Conservation (phyloP, 805 yeast genomes). For the Myxozyma kluyveri region DNA sequence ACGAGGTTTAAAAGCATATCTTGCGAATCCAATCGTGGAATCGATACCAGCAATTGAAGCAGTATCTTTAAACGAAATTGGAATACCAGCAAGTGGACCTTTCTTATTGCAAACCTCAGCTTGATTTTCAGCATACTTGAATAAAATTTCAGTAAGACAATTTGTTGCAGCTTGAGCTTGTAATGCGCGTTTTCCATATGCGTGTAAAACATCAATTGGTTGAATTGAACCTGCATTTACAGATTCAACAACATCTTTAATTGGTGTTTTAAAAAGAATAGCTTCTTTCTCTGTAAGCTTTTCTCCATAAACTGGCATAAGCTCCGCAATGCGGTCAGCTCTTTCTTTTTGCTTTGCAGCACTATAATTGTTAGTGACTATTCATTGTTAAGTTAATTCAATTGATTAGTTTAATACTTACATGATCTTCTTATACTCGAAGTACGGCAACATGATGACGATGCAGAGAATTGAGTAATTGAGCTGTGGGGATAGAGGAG, state of each 20-base stretch:
- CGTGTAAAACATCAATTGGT: constrained; percentile 54
- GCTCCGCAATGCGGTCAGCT: constrained; percentile 37
- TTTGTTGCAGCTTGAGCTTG: constrained; percentile 59
- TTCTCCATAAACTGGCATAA: constrained; percentile 41
- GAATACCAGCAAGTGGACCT: constrained; percentile 59
- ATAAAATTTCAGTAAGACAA: constrained; percentile 59
- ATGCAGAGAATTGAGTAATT: neutral
- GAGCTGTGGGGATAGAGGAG: neutral
- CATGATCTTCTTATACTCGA: constrained; percentile 14
- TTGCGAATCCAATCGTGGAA: constrained; percentile 52
- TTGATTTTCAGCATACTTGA: constrained; percentile 66
- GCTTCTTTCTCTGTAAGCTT: constrained; percentile 40
- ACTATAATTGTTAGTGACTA: constrained; percentile 2
- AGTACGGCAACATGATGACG: constrained; percentile 4
- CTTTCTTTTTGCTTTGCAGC: constrained; percentile 39
- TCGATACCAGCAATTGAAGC: constrained; percentile 50
- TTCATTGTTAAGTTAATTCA: neutral
- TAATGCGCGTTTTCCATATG: constrained; percentile 64
- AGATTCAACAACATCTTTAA: constrained; percentile 43
- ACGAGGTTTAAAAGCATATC: constrained; percentile 43
- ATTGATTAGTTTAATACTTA: neutral
- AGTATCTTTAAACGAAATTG: constrained; percentile 62
- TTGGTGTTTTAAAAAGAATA: constrained; percentile 43
- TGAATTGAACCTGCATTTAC: constrained; percentile 49
- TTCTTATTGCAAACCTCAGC: constrained; percentile 51